These are phyloP conservation scores for Beta macrorhiza DNA, from an alignment of 179 eudicot genomes.

Conservation along the genomic window DNA sequence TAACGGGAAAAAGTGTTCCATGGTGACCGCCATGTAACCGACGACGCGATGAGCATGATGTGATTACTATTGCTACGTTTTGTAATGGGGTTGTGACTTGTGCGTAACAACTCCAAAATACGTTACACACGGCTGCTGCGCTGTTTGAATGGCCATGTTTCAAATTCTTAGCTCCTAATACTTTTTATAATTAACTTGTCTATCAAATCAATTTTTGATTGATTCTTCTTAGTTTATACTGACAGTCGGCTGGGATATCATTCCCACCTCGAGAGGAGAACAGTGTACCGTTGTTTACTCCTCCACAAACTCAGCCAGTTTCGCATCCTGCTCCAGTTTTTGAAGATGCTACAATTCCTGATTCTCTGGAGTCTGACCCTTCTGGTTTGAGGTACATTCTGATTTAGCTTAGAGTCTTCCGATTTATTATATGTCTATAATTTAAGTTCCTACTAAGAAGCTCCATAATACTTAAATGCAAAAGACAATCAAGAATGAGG, in stretches of 20 bases:
- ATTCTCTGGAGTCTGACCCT: conserved; percentile 70
- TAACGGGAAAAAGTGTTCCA: too few relatives aligned
- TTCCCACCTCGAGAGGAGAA: conserved; percentile 91
- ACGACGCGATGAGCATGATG: too few relatives aligned
- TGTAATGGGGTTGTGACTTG: too few relatives aligned
- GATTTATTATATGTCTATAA: neutral
- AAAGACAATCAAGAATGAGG: neutral
- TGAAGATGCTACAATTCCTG: conserved; percentile 75
- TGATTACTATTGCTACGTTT: too few relatives aligned
- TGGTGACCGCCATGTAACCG: too few relatives aligned
- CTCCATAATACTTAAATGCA: neutral
- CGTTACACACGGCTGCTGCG: too few relatives aligned
- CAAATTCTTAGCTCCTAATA: too few relatives aligned
- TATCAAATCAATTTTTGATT: conserved; percentile 12
- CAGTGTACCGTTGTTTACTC: conserved; percentile 79
- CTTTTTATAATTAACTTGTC: neutral
- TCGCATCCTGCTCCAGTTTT: conserved; percentile 43
- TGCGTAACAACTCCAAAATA: too few relatives aligned
- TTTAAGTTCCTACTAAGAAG: too few relatives aligned
- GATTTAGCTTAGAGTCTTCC: neutral
- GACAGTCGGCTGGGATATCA: conserved; percentile 73
- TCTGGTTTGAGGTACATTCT: conserved; percentile 75
- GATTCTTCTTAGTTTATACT: conserved; percentile 20
- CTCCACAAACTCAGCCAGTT: conserved; percentile 83
- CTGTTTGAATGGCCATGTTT: too few relatives aligned